phyloP scores from a whole-genome alignment of 2,329 filamentous ascomycete genomes.

The Fusarium tricinctum region DNA sequence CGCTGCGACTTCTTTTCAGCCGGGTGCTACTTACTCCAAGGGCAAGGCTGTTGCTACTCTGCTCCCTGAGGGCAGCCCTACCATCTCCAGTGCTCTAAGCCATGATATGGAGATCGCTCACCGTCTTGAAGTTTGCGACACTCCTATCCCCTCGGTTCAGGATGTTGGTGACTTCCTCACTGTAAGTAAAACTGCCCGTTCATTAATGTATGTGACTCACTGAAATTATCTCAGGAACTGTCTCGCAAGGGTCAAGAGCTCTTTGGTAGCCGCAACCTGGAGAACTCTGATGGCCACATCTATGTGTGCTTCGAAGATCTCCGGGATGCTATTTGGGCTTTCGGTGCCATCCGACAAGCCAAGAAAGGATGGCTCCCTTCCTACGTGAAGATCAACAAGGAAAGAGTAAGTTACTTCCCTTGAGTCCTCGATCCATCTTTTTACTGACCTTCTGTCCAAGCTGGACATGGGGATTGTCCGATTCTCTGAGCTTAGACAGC shows the following conservation, averaged over 20 bases:
- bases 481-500: slow-evolving; percentile 47
- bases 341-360: slow-evolving; percentile 60
- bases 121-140: slow-evolving; percentile 59
- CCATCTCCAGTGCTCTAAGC: slow-evolving; percentile 58
- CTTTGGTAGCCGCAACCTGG: slow-evolving; percentile 57
- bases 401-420: slow-evolving; percentile 26
- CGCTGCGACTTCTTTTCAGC: slow-evolving; percentile 73
- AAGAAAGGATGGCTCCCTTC: slow-evolving; percentile 61
- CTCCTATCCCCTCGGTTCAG: slow-evolving; percentile 48
- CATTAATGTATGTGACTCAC: background rate
- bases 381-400: slow-evolving; percentile 41
- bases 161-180: slow-evolving; percentile 62
- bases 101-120: slow-evolving; percentile 62
- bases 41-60: background rate
- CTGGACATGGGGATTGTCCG: slow-evolving; percentile 18
- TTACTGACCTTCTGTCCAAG: slow-evolving; percentile 4
- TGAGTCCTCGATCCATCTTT: background rate
- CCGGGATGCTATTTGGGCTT: slow-evolving; percentile 68
- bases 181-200: slow-evolving; percentile 54
- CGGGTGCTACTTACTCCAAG: slow-evolving; percentile 51
- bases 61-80: slow-evolving; percentile 43
- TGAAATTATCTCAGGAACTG: slow-evolving; percentile 56
- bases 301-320: slow-evolving; percentile 72
- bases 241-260: slow-evolving; percentile 52
- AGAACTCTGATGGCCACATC: slow-evolving; percentile 58